Evolutionary conservation across 495 filamentous ascomycete species (phyloP).

Genomic region (Letharia lupina): DNA sequence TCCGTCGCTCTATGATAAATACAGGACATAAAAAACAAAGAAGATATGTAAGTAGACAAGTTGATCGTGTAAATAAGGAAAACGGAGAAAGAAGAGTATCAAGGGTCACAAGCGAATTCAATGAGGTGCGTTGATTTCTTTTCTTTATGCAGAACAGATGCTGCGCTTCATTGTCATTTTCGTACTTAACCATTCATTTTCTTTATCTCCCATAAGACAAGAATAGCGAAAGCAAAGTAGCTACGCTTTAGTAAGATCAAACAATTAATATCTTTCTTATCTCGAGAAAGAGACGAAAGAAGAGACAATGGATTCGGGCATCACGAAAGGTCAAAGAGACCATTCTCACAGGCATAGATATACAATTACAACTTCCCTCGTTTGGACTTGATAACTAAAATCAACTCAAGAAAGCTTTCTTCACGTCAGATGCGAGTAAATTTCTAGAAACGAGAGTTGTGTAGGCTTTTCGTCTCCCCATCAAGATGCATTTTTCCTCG

Average conservation of each 20-base stretch:
- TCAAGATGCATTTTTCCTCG: background rate
- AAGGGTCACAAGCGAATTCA: background rate
- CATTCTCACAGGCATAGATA: background rate
- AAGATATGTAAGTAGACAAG: background rate
- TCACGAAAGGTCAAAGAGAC: background rate
- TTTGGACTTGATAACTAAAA: background rate
- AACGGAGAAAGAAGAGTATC: background rate
- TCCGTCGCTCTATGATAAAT: background rate
- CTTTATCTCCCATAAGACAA: background rate
- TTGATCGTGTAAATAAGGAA: background rate
- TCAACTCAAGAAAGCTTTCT: background rate
- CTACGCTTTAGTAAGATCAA: background rate
- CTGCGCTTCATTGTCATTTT: background rate
- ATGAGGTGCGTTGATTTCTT: background rate
- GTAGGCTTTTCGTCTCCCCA: background rate
- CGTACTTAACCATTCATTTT: background rate
- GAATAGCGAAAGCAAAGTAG: background rate
- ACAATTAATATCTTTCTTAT: background rate
- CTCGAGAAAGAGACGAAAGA: background rate
- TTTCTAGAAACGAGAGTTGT: background rate
- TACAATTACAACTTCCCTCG: background rate
- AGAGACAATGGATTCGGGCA: background rate
- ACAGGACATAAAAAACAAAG: background rate
- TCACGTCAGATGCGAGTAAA: background rate
- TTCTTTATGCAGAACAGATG: background rate